Conservation (phyloP, 495 filamentous ascomycete genomes). For the Daldinia decipiens region DNA sequence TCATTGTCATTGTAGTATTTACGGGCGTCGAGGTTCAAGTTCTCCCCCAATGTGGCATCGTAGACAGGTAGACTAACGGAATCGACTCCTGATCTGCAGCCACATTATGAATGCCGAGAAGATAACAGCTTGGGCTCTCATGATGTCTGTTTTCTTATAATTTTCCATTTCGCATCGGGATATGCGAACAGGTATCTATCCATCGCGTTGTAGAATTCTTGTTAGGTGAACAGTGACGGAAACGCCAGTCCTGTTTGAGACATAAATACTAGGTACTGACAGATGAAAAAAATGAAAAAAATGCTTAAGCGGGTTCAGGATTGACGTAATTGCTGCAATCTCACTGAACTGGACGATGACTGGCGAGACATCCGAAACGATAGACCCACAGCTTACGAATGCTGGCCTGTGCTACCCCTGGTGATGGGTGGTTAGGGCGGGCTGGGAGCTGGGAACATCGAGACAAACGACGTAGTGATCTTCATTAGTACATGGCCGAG, state of each 20-base stretch:
- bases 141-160: background rate
- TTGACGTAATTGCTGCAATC: conserved; percentile 39
- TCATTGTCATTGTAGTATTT: conserved; percentile 25
- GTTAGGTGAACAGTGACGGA: background rate
- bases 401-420: conserved; percentile 40
- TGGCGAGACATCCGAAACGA: conserved; percentile 40
- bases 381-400: conserved; percentile 46
- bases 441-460: conserved; percentile 20
- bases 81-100: conserved; percentile 36
- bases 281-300: conserved; percentile 10
- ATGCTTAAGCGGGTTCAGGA: conserved; percentile 8
- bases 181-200: conserved; percentile 16
- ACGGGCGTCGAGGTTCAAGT: conserved; percentile 13
- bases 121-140: background rate
- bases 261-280: conserved; percentile 26
- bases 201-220: conserved; percentile 4
- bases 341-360: conserved; percentile 32
- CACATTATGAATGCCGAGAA: conserved; percentile 21
- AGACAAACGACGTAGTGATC: conserved; percentile 43
- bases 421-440: conserved; percentile 19
- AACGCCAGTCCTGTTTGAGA: conserved; percentile 19
- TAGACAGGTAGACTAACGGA: conserved; percentile 17
- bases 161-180: conserved; percentile 11
- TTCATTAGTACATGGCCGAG: conserved; percentile 22
- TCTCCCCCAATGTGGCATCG: background rate